Evolutionary conservation across 2,329 filamentous ascomycete species (phyloP), one percentile per base, ranked within the genome.

Genomic region (Aspergillus vadensis): DNA sequence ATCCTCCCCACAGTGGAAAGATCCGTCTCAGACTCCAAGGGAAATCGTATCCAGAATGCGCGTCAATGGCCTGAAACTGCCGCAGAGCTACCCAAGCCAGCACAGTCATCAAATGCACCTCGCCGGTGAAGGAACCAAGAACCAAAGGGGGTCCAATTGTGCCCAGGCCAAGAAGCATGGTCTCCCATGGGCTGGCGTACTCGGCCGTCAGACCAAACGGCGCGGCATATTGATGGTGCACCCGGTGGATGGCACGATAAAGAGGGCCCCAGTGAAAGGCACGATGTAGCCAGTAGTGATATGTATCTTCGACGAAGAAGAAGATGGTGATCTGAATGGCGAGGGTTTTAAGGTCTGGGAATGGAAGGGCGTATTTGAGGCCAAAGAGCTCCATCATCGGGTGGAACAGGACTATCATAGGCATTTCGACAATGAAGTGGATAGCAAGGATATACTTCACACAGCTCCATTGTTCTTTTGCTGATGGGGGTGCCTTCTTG

Each of bases 211-310:
- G 83, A 68, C 94, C 94, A 75, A 98, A 98, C 21, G 94, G 94
- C 10, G 94, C 93, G 51, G 92, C 96, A 83, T 97, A 97, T 73
- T 94, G 93, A 83, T 98, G 94, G 82, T 98, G 94, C 71, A 97
- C 91, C 83, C 97, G 97, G 86, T 98, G 94, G 72, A 98, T 90
- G 76, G 88, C 85, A 83, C 91, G 96, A 87, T 98, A 98, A 6
- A 98, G 86, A 30, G 91, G 91, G 15, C 91, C 92, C 82, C 91
- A 94, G 84, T 98, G 94, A 81, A 98, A 87, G 43, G 85, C 85
- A 68, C 94, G 91, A 81, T 98, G 94, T 68, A 87, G 87, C 90
- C 92, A 97, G 85, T 98, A 98, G 81, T 98, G 94, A 92, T 94
- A 98, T 67, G 92, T 82, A 78, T 98, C 94, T 79, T 98, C 94